These are phyloP conservation scores for Comarum palustre DNA, from an alignment of 306 rosid species.

Conservation along the genomic window DNA sequence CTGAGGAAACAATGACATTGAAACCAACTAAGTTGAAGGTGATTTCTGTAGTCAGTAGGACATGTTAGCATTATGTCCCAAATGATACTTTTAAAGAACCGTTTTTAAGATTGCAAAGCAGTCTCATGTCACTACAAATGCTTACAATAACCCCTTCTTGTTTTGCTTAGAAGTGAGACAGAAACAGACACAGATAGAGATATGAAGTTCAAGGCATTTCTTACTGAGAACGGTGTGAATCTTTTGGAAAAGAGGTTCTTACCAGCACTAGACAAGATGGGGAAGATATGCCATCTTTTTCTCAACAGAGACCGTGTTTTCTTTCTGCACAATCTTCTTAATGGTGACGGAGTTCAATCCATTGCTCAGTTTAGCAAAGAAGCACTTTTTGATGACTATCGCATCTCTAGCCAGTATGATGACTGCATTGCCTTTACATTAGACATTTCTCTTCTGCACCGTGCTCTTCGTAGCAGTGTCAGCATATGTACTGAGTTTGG, in stretches of 20 bases:
- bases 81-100: neutral
- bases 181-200: constrained; percentile 6
- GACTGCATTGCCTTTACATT: constrained; percentile 82
- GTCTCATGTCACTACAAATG: neutral
- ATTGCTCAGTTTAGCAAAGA: constrained; percentile 74
- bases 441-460: constrained; percentile 75
- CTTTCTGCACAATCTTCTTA: constrained; percentile 92
- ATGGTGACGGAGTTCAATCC: constrained; percentile 78
- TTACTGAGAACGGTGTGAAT: constrained; percentile 67
- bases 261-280: constrained; percentile 76
- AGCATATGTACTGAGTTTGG: constrained; percentile 65
- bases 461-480: constrained; percentile 87
- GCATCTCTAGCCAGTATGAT: constrained; percentile 78
- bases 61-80: neutral
- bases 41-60: neutral
- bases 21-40: neutral
- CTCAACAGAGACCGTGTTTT: constrained; percentile 68
- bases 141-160: neutral
- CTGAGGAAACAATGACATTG: neutral
- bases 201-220: constrained; percentile 89
- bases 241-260: constrained; percentile 76
- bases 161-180: constrained; percentile 8
- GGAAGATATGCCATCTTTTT: constrained; percentile 65
- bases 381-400: constrained; percentile 72
- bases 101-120: neutral